Conservation (phyloP, 768 basidiomycete genomes). For the Boletales sp. region DNA sequence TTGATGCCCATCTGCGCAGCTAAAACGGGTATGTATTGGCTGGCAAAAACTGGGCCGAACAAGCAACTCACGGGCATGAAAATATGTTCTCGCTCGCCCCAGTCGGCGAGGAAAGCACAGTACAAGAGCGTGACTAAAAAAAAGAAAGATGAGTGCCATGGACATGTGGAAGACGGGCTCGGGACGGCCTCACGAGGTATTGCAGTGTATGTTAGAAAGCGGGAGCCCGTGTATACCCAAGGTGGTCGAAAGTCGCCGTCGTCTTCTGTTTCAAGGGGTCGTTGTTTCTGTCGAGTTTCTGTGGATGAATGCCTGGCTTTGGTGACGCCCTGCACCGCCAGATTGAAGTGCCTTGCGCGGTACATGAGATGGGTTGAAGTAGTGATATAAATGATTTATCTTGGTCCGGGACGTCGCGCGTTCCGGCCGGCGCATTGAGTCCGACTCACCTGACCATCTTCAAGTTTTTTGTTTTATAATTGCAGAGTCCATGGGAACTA, state of each 20-base stretch:
- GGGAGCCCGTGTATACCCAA: constrained; percentile 55
- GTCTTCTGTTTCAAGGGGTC: constrained; percentile 13
- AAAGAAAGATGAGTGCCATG: neutral
- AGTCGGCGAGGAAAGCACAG: constrained; percentile 60
- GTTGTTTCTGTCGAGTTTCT: constrained; percentile 6
- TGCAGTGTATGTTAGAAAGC: constrained; percentile 49
- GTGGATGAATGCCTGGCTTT: constrained; percentile 15
- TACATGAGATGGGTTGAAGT: constrained; percentile 3
- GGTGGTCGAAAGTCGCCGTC: constrained; percentile 51
- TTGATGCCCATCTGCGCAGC: constrained; percentile 57
- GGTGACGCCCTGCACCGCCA: neutral
- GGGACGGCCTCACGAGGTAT: constrained; percentile 48
- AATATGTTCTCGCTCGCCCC: constrained; percentile 68
- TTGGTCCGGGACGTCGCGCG: too few species aligned
- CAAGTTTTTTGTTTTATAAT: too few species aligned
- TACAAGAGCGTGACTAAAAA: constrained; percentile 51
- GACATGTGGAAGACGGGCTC: neutral
- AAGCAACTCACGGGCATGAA: constrained; percentile 55
- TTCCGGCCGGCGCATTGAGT: too few species aligned
- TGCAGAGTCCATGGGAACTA: neutral
- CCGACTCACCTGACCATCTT: too few species aligned
- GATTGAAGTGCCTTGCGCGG: constrained; percentile 4
- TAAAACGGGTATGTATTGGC: constrained; percentile 20
- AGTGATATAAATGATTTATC: too few species aligned
- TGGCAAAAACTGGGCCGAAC: neutral